phyloP scores from a whole-genome alignment of 345 rosid genomes.

The Orychophragmus violaceus region DNA sequence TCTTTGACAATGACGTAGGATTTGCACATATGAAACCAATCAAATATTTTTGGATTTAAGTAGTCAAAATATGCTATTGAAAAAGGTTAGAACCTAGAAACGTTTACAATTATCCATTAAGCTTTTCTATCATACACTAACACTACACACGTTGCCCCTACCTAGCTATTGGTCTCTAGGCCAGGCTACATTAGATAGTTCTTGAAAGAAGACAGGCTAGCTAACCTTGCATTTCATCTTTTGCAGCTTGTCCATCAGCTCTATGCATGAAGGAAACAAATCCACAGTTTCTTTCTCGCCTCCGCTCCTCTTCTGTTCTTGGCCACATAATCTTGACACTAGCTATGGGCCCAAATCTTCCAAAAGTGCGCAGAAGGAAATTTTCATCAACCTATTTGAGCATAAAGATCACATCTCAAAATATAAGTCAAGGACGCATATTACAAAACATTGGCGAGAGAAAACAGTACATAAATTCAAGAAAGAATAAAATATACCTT shows the following conservation, averaged over 20 bases:
- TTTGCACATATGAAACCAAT: not conserved
- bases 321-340: constrained; percentile 99
- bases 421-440: not conserved
- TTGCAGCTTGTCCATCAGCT: constrained; percentile 98
- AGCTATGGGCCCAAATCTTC: constrained; percentile 99
- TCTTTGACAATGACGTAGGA: not conserved
- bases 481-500: constrained; percentile 66
- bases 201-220: not conserved
- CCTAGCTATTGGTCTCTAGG: not conserved
- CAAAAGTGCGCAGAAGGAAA: constrained; percentile 93
- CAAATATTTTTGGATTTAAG: not conserved
- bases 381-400: constrained; percentile 85
- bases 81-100: not conserved
- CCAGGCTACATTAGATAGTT: constrained; percentile 6
- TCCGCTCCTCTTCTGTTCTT: constrained; percentile 92
- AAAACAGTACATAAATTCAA: constrained; percentile 36
- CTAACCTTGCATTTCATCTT: constrained; percentile 99
- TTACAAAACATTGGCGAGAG: not conserved
- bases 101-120: not conserved
- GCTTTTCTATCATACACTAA: not conserved
- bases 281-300: constrained; percentile 93
- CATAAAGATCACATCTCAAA: constrained; percentile 4
- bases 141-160: not conserved
- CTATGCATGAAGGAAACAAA: constrained; percentile 98
- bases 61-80: not conserved